Evolutionary conservation across 306 rosid genomes (phyloP), one percentile per base, ranked within the genome.

Genomic region (Pterocarpus macrocarpus): DNA sequence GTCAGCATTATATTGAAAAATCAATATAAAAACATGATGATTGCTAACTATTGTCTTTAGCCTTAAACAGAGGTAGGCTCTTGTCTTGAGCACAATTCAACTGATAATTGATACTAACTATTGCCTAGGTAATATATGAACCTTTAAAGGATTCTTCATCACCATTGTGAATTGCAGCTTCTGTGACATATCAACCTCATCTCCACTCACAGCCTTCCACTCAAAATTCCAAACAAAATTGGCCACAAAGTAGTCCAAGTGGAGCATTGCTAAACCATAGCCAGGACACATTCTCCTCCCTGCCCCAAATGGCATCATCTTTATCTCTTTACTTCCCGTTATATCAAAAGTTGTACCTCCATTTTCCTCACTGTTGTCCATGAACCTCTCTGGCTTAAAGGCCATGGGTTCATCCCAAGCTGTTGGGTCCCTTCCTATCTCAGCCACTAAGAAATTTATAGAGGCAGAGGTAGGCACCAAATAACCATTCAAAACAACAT

Each of bases 241-340:
- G 7, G 84, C 83, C 72, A 85, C 69, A 52, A 85, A 81, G n/a
- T 87, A 87, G 67, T 87, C 88, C 38, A 84, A 73, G n/a, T 81
- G 81, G 62, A 84, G 10, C 35, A 84, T 10, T 45, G 82, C 86
- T 22, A 84, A 77, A 62, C 43, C 78, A 68, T 73, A 68, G 7
- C 85, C 90, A 8, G 88, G 88, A 38, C 90, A 87, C 75, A 87
- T 87, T 80, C 90, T 87, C 76, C 85, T 80, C 35, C 87, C 90
- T 6, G 84, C 87, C 30, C 90, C 90, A 77, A 87, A 87, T 0
- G 90, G 87, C 86, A 83, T 72, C 90, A 84, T 87, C 77, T 73
- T 77, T 10, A 76, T 76, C 69, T 81, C 87, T 73, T 56, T 82
- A 56, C 75, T 85, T 7, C 84, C 86, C 75, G 71, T 80, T 52